Base-by-base conservation (phyloP, 805 yeast species). In the Starmerella vaccinii region DNA sequence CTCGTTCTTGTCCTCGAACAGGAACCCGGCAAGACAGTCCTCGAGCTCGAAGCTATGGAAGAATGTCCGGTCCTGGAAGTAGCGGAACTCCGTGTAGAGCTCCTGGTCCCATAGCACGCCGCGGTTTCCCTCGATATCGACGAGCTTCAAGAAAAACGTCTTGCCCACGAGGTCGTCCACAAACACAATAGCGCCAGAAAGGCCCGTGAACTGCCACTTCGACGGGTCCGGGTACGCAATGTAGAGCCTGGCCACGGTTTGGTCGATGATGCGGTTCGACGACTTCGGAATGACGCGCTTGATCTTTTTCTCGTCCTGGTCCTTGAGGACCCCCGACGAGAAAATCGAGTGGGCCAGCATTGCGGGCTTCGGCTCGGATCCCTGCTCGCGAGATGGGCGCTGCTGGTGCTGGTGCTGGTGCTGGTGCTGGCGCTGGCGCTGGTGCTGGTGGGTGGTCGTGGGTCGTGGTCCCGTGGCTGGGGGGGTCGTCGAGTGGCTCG, bases 81-180 rank as follows among this genome's bases (percentile, higher is more conserved):
- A 92, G 59, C 82, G 81, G 65, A 92, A 88, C 60, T 85, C 82
- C 12, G 86, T 81, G 61, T 85, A 90, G 45, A 92, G 68, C 66
- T 92, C 98, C 66, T 92, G 98, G 66, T 92, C 98, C 98, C 98
- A 92, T 0, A 92, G 57, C 0, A 92, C 95, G 32, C 97, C 97
- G 38, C 83, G 71, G 54, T 79, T 76, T 6, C 94, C 95, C 34
- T 64, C 59, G 29, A 90, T 79, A 62, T 92, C 98, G 6, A 92
- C 94, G 48, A 92, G 64, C 65, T 92, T 92, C 42, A 92, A 72
- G 65, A 88, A 92, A 62, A 85, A 88, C 0, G 96, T 87, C 65
- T 90, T 90, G 2, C 97, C 97, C 1, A 92, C 95, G 12, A 85
- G 67, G 66, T 92, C 98, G 65, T 92, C 95, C 18, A 84, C 95